Conservation (phyloP, 2,329 filamentous ascomycete species). For the Coniochaeta sp. region DNA sequence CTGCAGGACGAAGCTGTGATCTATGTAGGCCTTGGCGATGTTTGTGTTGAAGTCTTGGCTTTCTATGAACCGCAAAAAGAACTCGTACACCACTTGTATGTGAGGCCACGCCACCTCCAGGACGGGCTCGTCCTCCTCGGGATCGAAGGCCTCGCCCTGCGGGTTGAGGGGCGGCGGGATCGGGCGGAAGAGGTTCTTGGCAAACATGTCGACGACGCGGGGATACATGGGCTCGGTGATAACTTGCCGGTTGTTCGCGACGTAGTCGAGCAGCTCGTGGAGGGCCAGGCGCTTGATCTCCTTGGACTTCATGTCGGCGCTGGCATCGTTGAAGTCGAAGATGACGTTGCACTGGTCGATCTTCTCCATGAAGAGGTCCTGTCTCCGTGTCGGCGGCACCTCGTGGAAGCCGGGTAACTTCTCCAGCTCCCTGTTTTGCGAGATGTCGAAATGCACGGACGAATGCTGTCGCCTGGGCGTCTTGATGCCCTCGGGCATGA, state of each 20-base stretch:
- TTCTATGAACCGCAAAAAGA: constrained; percentile 97
- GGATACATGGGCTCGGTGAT: constrained; percentile 99
- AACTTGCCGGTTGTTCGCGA: constrained; percentile 96
- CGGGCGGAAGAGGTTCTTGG: constrained; percentile 95
- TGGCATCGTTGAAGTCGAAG: constrained; percentile 98
- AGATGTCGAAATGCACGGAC: constrained; percentile 87
- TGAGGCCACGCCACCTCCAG: constrained; percentile 98
- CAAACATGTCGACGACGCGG: constrained; percentile 97
- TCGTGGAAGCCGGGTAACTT: constrained; percentile 98
- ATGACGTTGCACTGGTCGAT: constrained; percentile 99
- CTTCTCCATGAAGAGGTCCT: constrained; percentile 99
- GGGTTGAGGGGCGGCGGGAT: constrained; percentile 97
- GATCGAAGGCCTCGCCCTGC: constrained; percentile 96
- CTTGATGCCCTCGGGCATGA: constrained; percentile 78
- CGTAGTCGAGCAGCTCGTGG: constrained; percentile 94
- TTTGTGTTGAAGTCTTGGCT: constrained; percentile 99
- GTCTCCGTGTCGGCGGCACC: constrained; percentile 86
- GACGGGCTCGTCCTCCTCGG: constrained; percentile 96
- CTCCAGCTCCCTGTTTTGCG: constrained; percentile 90
- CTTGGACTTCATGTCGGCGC: constrained; percentile 98
- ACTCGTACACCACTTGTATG: constrained; percentile 98
- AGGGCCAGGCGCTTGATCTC: constrained; percentile 96
- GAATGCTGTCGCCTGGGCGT: constrained; percentile 97
- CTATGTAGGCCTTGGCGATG: constrained; percentile 97
- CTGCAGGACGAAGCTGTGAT: constrained; percentile 94